Base-by-base conservation (phyloP, 768 basidiomycete genomes). In the Brasilioporus rufonigricans region DNA sequence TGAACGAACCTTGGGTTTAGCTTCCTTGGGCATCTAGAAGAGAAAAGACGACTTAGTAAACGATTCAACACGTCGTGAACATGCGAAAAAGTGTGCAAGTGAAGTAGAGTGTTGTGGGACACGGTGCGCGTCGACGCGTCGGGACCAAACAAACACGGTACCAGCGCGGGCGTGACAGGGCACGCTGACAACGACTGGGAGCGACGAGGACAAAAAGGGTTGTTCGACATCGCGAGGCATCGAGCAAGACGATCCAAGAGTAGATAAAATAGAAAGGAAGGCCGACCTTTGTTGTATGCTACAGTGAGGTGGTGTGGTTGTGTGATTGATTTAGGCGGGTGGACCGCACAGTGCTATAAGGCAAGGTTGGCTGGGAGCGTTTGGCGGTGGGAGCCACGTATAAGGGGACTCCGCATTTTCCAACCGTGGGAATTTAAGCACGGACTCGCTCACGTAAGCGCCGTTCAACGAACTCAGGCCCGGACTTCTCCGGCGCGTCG, bases 21-120 rank as follows among this genome's bases (percentile, higher is more conserved):
- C 71, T 71, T 84, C 88, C 72, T 90, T 91, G 62, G 89, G 89
- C 90, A 91, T 92, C 86, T 83, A 65, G 61, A 65, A 50, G 61
- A 62, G 51, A 62, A 65, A 65, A 66, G 56, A 58, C 59, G 62
- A 29, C 60, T 78, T 57, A 78, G 72, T 52, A 63, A 55, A 57
- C 61, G 57, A 65, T 73, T 71, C 64, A 60, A 74, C 73, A 80
- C 76, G 75, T 73, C 70, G 58, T 65, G 63, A 57, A 51, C 62
- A 61, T 60, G 68, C 57, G 60, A 72, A 61, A 56, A 29, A 40
- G 52, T 70, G 66, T 70, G 65, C 55, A 68, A 66, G 62, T 66
- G 26, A 52, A 65, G 61, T 63, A 59, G 65, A 51, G 57, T 59
- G 58, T 45, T 62, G 57, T 66, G 55, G 55, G 59, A 56, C 70